Evolutionary conservation across 75 land plant species (phyloP).

Genomic region (Picea sitchensis): DNA sequence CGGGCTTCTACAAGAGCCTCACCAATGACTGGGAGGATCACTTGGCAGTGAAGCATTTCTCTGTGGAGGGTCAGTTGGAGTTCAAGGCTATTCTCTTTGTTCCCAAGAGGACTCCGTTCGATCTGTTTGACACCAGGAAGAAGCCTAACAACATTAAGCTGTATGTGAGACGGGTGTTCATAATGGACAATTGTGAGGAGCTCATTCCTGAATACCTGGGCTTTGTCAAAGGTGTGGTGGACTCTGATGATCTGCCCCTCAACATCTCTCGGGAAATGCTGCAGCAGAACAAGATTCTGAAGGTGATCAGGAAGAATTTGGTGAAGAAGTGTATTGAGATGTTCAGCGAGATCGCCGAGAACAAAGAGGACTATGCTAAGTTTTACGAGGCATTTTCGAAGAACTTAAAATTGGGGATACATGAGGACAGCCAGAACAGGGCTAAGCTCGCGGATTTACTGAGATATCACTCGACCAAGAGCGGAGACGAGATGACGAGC

Average conservation of each 20-base stretch:
- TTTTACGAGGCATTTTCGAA: slow-evolving; percentile 57
- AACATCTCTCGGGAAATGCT: slow-evolving; percentile 72
- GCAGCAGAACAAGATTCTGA: slow-evolving; percentile 70
- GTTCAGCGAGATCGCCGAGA: slow-evolving; percentile 64
- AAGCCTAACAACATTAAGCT: slow-evolving; percentile 80
- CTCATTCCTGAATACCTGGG: slow-evolving; percentile 73
- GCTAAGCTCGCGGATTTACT: slow-evolving; percentile 62
- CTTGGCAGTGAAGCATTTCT: slow-evolving; percentile 67
- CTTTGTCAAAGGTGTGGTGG: slow-evolving; percentile 82
- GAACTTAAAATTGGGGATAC: slow-evolving; percentile 59
- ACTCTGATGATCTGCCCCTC: slow-evolving; percentile 74
- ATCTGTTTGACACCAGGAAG: slow-evolving; percentile 71
- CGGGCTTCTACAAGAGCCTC: slow-evolving; percentile 60
- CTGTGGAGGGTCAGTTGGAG: slow-evolving; percentile 67
- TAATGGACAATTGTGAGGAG: slow-evolving; percentile 81
- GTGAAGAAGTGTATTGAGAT: slow-evolving; percentile 72
- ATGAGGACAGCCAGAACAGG: slow-evolving; percentile 66
- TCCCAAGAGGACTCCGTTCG: slow-evolving; percentile 59
- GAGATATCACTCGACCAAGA: slow-evolving; percentile 73
- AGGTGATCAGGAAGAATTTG: slow-evolving; percentile 70
- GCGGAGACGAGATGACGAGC: slow-evolving; percentile 74
- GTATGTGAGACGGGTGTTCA: slow-evolving; percentile 72
- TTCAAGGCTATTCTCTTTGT: slow-evolving; percentile 66
- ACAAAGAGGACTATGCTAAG: slow-evolving; percentile 62
- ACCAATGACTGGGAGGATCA: slow-evolving; percentile 73